Conservation (phyloP, 345 rosid species). For the Eucalyptus erythrocorys region DNA sequence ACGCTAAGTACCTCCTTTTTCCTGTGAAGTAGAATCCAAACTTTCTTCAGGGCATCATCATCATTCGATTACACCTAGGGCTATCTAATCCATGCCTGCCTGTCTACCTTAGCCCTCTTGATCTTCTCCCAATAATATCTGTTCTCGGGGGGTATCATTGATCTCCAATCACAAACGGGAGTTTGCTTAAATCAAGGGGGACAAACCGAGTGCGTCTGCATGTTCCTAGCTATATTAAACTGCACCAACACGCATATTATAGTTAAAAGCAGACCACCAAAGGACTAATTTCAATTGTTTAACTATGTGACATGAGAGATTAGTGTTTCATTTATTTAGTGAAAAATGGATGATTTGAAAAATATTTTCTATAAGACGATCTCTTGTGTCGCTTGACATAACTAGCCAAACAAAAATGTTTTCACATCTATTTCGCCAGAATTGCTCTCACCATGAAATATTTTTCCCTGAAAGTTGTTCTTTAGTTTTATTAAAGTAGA, state of each 20-base stretch:
- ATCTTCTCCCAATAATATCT: neutral
- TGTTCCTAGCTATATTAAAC: neutral
- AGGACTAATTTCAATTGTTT: neutral
- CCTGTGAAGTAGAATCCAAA: neutral
- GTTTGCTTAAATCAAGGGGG: neutral
- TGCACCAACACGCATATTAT: neutral
- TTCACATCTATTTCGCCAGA: fast-evolving
- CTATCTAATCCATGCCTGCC: neutral
- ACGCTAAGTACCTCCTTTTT: neutral
- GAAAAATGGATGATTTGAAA: no score
- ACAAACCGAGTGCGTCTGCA: neutral
- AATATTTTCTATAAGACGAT: no score
- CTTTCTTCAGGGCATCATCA: neutral
- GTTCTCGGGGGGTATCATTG: neutral
- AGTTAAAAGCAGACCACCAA: neutral
- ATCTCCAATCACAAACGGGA: neutral
- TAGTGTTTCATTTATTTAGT: neutral
- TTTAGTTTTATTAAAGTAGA: no score
- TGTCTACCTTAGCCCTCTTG: neutral
- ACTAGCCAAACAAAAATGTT: neutral
- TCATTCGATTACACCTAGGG: neutral
- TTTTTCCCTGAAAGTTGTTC: no score
- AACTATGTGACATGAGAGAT: neutral
- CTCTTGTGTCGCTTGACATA: neutral
- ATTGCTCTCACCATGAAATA: no score